Evolutionary conservation across 805 yeast genomes (phyloP).

Genomic region (Wickerhamiella brachini): DNA sequence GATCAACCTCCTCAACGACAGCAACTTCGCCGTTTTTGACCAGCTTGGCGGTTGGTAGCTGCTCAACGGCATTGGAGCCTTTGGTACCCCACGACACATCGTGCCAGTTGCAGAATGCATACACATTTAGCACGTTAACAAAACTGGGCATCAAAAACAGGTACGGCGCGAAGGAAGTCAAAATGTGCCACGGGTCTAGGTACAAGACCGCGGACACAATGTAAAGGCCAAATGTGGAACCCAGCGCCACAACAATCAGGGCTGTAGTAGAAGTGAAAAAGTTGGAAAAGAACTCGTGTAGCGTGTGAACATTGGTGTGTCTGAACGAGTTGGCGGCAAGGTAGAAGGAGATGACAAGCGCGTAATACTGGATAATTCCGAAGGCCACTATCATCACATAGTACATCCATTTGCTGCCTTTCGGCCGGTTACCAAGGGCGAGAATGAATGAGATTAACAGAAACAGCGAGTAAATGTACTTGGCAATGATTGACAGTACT

Average conservation of each 20-base stretch:
- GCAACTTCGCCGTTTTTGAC: slow-evolving; percentile 39
- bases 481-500: slow-evolving; percentile 37
- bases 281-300: slow-evolving; percentile 21
- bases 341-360: slow-evolving; percentile 43
- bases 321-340: slow-evolving; percentile 42
- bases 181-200: slow-evolving; percentile 55
- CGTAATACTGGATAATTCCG: slow-evolving; percentile 47
- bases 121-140: slow-evolving; percentile 41
- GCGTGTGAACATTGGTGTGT: slow-evolving; percentile 14
- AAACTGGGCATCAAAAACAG: slow-evolving; percentile 26
- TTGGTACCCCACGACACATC: slow-evolving; percentile 69
- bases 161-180: slow-evolving; percentile 35
- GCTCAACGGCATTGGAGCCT: slow-evolving; percentile 41
- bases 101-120: slow-evolving; percentile 58
- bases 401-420: slow-evolving; percentile 44
- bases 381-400: slow-evolving; percentile 39
- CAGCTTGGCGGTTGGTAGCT: slow-evolving; percentile 38
- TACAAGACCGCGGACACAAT: slow-evolving; percentile 44
- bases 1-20: slow-evolving; percentile 39
- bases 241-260: slow-evolving; percentile 44
- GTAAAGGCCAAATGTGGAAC: slow-evolving; percentile 49
- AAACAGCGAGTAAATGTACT: slow-evolving; percentile 44
- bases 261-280: slow-evolving; percentile 34
- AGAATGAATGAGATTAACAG: slow-evolving; percentile 46
- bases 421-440: slow-evolving; percentile 52